A percentile compares a stretch with the other conserved stretches of the same genome.
Conservation (phyloP, 2,329 filamentous ascomycete genomes). For the Phaeomoniella chlamydospora region DNA sequence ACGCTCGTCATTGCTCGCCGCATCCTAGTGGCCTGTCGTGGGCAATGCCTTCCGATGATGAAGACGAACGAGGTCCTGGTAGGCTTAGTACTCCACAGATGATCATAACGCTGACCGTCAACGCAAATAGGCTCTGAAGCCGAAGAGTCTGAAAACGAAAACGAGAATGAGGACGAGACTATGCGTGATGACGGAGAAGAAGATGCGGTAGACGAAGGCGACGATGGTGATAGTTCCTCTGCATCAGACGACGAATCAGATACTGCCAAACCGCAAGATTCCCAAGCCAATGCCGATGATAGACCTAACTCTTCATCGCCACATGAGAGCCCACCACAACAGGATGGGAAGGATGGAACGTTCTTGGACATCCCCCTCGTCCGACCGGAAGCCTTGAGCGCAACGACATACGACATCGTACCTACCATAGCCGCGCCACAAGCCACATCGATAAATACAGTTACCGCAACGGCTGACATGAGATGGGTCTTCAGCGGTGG, state of each 20-base stretch:
- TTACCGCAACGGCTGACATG: constrained; percentile 85
- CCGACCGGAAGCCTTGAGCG: constrained; percentile 65
- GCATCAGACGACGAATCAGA: constrained; percentile 25
- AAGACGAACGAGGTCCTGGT: constrained; percentile 22
- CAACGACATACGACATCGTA: constrained; percentile 80
- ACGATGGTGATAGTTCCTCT: constrained; percentile 18
- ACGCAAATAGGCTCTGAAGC: constrained; percentile 26
- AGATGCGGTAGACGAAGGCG: constrained; percentile 22
- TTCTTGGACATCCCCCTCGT: constrained; percentile 37
- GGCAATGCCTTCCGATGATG: constrained; percentile 22
- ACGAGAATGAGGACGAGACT: constrained; percentile 18
- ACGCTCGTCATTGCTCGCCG: too few species aligned
- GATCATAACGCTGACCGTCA: not conserved
- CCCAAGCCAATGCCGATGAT: constrained; percentile 31
- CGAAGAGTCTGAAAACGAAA: constrained; percentile 30
- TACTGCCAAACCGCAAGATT: constrained; percentile 14
- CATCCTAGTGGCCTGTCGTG: too few species aligned
- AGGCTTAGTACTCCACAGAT: too few species aligned
- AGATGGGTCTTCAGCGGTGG: constrained; percentile 91
- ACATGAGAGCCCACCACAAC: constrained; percentile 13
- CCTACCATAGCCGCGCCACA: constrained; percentile 95
- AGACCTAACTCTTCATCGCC: constrained; percentile 33
- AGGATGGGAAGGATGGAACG: constrained; percentile 11
- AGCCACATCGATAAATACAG: constrained; percentile 85
- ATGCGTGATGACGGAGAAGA: constrained; percentile 26